Percentiles rank a stretch among this genome's conserved stretches.
Evolutionary conservation across 352 stramenopile species (phyloP).

Genomic region (Phytophthora capsici): DNA sequence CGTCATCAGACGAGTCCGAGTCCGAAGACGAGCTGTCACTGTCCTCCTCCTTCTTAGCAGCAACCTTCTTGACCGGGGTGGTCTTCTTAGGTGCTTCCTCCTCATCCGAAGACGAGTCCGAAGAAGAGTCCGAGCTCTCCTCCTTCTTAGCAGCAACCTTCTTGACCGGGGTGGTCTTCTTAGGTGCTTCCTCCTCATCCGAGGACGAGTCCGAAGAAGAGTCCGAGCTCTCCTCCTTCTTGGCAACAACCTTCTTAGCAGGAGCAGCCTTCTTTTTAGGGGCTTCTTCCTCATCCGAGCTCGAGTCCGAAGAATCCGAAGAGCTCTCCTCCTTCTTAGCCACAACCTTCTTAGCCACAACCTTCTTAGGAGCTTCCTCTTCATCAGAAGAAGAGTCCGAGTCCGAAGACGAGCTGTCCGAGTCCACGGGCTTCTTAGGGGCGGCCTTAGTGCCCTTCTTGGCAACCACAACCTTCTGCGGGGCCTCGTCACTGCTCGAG

Average conservation of each 20-base stretch:
- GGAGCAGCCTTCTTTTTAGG: slow-evolving; percentile 38
- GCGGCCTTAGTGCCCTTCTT: slow-evolving; percentile 66
- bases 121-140: slow-evolving; percentile 24
- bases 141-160: slow-evolving; percentile 57
- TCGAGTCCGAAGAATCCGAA: slow-evolving; percentile 50
- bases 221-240: slow-evolving; percentile 46
- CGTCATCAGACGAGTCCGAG: slow-evolving; percentile 40
- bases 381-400: slow-evolving; percentile 55
- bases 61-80: slow-evolving; percentile 48
- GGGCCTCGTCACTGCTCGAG: slow-evolving; percentile 63
- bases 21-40: slow-evolving; percentile 45
- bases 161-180: slow-evolving; percentile 51
- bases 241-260: slow-evolving; percentile 51
- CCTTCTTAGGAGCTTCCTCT: slow-evolving; percentile 45
- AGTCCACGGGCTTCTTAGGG: slow-evolving; percentile 49
- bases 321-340: slow-evolving; percentile 61
- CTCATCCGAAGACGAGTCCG: slow-evolving; percentile 54
- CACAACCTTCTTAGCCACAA: slow-evolving; percentile 44
- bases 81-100: slow-evolving; percentile 47
- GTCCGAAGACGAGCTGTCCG: slow-evolving; percentile 46
- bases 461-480: slow-evolving; percentile 47
- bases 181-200: slow-evolving; percentile 43
- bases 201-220: slow-evolving; percentile 40
- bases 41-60: slow-evolving; percentile 66
- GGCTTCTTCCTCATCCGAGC: slow-evolving; percentile 50